phyloP scores from a whole-genome alignment of 345 rosid genomes.

The Erucastrum elatum region DNA sequence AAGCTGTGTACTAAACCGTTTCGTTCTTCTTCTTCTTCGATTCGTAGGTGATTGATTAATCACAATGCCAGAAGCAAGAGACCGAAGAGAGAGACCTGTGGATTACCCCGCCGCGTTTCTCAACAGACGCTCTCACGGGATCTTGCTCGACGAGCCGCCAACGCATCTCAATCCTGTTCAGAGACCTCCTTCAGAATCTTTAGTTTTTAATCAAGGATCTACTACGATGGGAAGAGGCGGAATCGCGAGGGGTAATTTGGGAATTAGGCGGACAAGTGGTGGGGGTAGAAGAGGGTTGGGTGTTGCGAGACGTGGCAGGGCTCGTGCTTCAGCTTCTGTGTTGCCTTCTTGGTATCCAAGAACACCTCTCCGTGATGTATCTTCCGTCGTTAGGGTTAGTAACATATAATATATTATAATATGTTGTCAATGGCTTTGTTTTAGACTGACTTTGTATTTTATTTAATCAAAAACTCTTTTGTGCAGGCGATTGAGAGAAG shows the following conservation, averaged over 20 bases:
- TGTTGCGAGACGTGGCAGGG: conserved; percentile 47
- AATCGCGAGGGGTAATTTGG: conserved; percentile 38
- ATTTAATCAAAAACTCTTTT: neutral
- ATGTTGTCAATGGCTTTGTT: neutral
- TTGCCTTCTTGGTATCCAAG: conserved; percentile 93
- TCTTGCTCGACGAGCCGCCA: conserved; percentile 44
- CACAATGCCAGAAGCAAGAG: conserved; percentile 73
- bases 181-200: conserved; percentile 18
- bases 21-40: neutral
- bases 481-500: conserved; percentile 81
- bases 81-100: conserved; percentile 55
- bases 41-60: neutral
- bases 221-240: conserved; percentile 29
- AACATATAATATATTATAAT: too few relatives aligned
- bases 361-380: conserved; percentile 70
- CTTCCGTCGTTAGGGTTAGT: conserved; percentile 60
- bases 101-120: conserved; percentile 53
- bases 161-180: conserved; percentile 24
- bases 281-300: conserved; percentile 35
- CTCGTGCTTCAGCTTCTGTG: conserved; percentile 40
- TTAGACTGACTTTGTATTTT: neutral
- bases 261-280: conserved; percentile 34
- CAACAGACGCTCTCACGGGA: conserved; percentile 46
- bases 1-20: neutral
- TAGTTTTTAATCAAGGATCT: neutral